phyloP scores from a whole-genome alignment of 768 basidiomycete species.

The Boletellus emodensis region DNA sequence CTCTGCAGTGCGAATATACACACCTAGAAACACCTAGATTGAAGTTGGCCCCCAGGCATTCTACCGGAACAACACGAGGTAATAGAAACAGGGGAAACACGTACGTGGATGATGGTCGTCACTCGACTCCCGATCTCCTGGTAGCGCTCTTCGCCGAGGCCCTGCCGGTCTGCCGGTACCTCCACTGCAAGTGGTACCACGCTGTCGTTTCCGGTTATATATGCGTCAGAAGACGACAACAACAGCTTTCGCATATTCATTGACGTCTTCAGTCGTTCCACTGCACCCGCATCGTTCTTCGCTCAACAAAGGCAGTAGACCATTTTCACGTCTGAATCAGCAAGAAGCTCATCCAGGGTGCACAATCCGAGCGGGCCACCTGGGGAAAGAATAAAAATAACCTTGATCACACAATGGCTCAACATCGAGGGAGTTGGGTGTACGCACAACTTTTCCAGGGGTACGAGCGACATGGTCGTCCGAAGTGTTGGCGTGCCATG shows the following conservation, averaged over 20 bases:
- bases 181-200: conserved; percentile 43
- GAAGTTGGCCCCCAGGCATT: conserved; percentile 60
- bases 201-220: conserved; percentile 14
- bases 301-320: conserved; percentile 53
- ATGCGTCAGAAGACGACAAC: conserved; percentile 2
- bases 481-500: not conserved
- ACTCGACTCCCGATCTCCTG: conserved; percentile 31
- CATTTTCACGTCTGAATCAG: conserved; percentile 33
- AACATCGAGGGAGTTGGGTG: not conserved
- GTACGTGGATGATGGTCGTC: conserved; percentile 46
- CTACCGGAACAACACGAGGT: conserved; percentile 20
- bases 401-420: not conserved
- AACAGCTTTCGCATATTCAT: conserved; percentile 35
- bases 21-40: conserved; percentile 34
- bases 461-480: conserved; percentile 8
- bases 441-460: conserved; percentile 16
- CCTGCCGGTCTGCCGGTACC: conserved; percentile 40
- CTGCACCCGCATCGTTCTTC: conserved; percentile 40
- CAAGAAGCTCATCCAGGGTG: conserved; percentile 42
- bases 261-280: conserved; percentile 39
- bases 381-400: not conserved
- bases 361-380: conserved; percentile 50
- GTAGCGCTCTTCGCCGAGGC: conserved; percentile 37
- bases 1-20: not conserved
- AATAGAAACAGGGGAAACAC: not conserved